Evolutionary conservation across 73 alveolate species (phyloP).

Genomic region (Tetrahymena elliotti): DNA sequence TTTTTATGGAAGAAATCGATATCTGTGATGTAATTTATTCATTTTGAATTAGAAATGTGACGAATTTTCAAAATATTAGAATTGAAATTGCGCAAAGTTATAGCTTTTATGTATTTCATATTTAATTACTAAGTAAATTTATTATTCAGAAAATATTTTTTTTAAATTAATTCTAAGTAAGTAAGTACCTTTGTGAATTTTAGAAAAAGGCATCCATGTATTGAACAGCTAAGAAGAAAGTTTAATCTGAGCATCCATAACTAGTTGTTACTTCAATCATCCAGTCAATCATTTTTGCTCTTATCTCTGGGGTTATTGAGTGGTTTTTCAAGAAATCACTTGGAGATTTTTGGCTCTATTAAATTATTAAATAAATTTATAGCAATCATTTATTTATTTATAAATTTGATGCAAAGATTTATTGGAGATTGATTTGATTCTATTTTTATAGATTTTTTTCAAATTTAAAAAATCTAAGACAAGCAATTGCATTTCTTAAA

Average conservation of each 20-base stretch:
- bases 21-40: background rate
- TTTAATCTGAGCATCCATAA: conserved; percentile 57
- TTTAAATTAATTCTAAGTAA: too few relatives aligned
- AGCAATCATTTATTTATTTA: background rate
- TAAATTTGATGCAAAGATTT: background rate
- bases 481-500: background rate
- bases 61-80: background rate
- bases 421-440: background rate
- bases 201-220: conserved; percentile 67
- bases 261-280: conserved; percentile 86
- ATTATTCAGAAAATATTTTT: background rate
- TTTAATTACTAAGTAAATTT: background rate
- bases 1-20: background rate
- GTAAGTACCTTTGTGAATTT: conserved; percentile 1
- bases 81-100: background rate
- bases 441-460: background rate
- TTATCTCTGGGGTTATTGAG: conserved; percentile 47
- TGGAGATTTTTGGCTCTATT: background rate
- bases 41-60: background rate
- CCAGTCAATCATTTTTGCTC: conserved; percentile 96
- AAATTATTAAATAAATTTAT: background rate
- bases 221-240: conserved; percentile 78
- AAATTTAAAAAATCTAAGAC: background rate
- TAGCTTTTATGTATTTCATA: background rate
- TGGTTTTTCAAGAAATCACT: conserved; percentile 39